Conservation (phyloP, 2,329 filamentous ascomycete species). For the Gremmenia infestans region DNA sequence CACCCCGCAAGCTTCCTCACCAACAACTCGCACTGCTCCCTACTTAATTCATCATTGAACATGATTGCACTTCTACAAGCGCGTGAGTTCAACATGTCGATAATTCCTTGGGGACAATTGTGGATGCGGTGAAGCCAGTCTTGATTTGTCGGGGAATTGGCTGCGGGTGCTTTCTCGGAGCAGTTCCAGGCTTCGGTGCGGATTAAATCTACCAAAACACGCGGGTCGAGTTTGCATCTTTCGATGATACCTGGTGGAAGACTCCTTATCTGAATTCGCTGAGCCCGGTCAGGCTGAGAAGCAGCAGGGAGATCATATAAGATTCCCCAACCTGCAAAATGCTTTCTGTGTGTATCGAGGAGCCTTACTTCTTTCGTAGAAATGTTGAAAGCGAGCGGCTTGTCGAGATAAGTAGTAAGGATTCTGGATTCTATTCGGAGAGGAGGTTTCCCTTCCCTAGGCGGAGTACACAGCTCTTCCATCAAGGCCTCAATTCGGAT, state of each 20-base stretch:
- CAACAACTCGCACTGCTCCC: constrained; percentile 53
- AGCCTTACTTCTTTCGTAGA: constrained; percentile 54
- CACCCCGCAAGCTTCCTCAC: constrained; percentile 55
- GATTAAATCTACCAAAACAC: constrained; percentile 67
- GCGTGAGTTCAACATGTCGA: constrained; percentile 72
- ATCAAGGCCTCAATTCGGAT: constrained; percentile 73
- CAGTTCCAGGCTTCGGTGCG: constrained; percentile 69
- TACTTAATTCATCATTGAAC: constrained; percentile 70
- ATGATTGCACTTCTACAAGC: constrained; percentile 78
- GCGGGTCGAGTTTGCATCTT: constrained; percentile 68
- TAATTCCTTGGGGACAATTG: constrained; percentile 66
- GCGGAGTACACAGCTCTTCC: constrained; percentile 43
- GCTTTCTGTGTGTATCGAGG: constrained; percentile 46
- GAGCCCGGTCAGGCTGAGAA: background rate
- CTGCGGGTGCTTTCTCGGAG: constrained; percentile 7
- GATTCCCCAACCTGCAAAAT: constrained; percentile 69
- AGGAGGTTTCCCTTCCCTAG: background rate
- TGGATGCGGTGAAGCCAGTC: constrained; percentile 59
- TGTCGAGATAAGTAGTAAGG: constrained; percentile 38
- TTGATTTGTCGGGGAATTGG: constrained; percentile 4
- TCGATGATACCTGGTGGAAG: constrained; percentile 72
- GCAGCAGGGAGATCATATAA: constrained; percentile 42
- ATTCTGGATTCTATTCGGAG: constrained; percentile 17
- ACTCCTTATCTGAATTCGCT: constrained; percentile 43
- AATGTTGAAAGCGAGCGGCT: constrained; percentile 61